Percentiles rank a stretch among this genome's conserved stretches.
Conservation (phyloP, 2,329 filamentous ascomycete species). For the Ambrosiella cleistominuta region DNA sequence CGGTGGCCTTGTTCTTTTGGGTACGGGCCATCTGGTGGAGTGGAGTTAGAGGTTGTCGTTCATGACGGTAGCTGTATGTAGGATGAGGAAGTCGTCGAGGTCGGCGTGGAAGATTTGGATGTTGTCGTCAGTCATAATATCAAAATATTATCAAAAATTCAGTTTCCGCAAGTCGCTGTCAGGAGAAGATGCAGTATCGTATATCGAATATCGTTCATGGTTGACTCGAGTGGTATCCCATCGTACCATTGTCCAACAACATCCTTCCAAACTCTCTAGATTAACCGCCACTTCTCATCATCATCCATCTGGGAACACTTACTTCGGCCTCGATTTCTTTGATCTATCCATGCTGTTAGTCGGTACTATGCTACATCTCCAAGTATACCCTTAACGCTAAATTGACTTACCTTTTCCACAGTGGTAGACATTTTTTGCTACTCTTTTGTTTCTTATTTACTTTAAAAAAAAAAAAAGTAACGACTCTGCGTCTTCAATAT, state of each 20-base stretch:
- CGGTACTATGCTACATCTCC: not conserved
- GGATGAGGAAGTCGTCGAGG: not conserved
- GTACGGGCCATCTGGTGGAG: conserved; percentile 67
- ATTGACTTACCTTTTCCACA: conserved; percentile 65
- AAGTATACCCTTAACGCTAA: not conserved
- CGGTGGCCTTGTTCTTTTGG: conserved; percentile 94
- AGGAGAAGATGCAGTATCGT: no score
- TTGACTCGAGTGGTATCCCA: not conserved
- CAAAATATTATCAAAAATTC: not conserved
- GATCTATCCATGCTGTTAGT: conserved; percentile 41
- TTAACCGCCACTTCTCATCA: not conserved
- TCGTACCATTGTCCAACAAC: not conserved
- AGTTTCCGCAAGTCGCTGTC: no score
- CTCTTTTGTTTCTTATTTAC: not conserved
- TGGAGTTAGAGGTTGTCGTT: conserved; percentile 15
- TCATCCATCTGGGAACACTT: conserved; percentile 21
- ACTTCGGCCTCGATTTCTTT: conserved; percentile 93
- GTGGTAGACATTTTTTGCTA: conserved; percentile 64
- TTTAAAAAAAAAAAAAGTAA: conserved; percentile 6
- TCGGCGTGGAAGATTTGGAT: not conserved
- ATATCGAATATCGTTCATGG: no score
- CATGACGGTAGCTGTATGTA: conserved; percentile 1
- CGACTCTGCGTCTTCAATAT: conserved; percentile 5
- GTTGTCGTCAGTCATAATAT: not conserved
- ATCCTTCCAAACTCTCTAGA: not conserved